Conservation (phyloP, 306 rosid species). For the Macrotyloma uniflorum region DNA sequence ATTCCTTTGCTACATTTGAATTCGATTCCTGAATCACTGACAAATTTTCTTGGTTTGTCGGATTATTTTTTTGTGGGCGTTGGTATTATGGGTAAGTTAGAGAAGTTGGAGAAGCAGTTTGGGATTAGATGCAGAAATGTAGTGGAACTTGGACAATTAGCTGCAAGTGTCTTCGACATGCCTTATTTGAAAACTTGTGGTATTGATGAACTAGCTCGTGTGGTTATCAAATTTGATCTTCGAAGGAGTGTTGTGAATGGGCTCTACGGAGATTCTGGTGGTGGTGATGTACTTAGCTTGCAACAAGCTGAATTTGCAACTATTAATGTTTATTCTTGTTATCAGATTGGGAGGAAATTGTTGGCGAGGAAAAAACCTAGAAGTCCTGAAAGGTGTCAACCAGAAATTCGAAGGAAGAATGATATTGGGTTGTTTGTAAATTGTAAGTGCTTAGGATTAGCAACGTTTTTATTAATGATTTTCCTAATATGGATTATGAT, state of each 20-base stretch:
- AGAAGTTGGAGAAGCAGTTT: not conserved
- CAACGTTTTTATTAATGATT: no score
- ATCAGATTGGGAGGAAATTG: not conserved
- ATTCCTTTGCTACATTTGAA: not conserved
- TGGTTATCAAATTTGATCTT: not conserved
- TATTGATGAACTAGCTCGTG: not conserved
- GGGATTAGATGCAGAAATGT: not conserved
- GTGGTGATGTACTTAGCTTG: not conserved
- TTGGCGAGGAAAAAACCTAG: not conserved
- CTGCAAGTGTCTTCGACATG: not conserved
- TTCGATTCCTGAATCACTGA: not conserved
- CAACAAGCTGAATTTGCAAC: not conserved
- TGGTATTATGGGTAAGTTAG: not conserved
- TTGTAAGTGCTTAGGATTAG: no score
- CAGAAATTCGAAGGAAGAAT: no score
- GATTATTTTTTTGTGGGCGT: not conserved
- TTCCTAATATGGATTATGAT: no score
- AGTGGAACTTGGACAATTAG: not conserved
- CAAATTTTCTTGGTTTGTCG: no score
- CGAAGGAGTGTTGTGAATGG: not conserved
- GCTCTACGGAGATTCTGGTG: not conserved
- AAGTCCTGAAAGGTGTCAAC: no score
- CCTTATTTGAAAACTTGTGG: not conserved
- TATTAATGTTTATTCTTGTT: not conserved
- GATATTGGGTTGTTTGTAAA: no score